These are phyloP conservation scores for Raffaelea deltoideospora DNA, from an alignment of 2,329 filamentous ascomycete genomes.

Conservation along the genomic window DNA sequence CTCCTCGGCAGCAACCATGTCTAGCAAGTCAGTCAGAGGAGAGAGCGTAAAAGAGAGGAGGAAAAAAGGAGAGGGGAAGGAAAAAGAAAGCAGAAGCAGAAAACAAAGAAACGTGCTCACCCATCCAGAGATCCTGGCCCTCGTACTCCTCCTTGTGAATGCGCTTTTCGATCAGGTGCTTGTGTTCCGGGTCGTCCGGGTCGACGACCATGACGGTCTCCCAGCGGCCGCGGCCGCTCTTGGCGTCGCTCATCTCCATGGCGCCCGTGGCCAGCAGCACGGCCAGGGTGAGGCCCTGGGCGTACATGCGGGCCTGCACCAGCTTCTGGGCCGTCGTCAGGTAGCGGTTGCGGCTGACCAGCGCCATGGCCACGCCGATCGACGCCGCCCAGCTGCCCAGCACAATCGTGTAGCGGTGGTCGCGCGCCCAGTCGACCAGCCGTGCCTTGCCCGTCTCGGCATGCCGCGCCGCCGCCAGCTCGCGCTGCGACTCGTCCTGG, in stretches of 20 bases:
- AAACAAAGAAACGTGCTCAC: constrained; percentile 29
- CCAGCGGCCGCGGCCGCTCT: constrained; percentile 62
- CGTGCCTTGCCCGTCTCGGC: constrained; percentile 43
- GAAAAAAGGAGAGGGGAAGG: background rate
- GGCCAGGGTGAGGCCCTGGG: constrained; percentile 74
- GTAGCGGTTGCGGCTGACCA: constrained; percentile 66
- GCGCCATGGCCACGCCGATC: constrained; percentile 57
- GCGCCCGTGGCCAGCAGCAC: constrained; percentile 70
- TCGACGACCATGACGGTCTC: constrained; percentile 72
- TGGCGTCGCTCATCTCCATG: constrained; percentile 67
- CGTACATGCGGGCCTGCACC: constrained; percentile 88
- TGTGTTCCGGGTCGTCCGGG: constrained; percentile 68
- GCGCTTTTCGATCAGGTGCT: constrained; percentile 72
- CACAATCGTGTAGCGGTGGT: constrained; percentile 79
- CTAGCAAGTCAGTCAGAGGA: constrained; percentile 22
- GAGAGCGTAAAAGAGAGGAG: background rate
- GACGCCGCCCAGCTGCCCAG: constrained; percentile 66
- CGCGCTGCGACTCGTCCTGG: constrained; percentile 45
- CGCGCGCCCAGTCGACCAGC: constrained; percentile 56
- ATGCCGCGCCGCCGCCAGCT: constrained; percentile 36
- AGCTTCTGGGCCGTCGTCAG: constrained; percentile 70
- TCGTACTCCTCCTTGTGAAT: constrained; percentile 77
- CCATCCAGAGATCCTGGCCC: constrained; percentile 87
- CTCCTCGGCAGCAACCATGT: constrained; percentile 76
- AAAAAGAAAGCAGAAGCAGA: background rate